Conservation (phyloP, 768 basidiomycete genomes). For the Porpolomopsis calyptriformis region DNA sequence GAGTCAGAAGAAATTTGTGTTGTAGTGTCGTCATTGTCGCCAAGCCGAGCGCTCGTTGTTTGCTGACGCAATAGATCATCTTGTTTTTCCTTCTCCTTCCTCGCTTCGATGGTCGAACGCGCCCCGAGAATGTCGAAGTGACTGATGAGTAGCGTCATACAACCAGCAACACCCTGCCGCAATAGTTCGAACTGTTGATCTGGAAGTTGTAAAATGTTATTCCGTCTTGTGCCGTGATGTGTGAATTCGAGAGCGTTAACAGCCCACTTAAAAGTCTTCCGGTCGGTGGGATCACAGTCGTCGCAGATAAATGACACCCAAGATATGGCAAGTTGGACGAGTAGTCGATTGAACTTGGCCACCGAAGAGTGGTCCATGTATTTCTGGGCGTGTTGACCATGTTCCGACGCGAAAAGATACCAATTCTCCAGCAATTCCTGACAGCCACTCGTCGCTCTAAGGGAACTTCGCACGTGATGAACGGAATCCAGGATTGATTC, state of each 20-base stretch:
- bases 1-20: conserved; percentile 23
- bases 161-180: conserved; percentile 84
- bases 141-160: conserved; percentile 92
- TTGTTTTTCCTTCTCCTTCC: conserved; percentile 80
- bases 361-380: conserved; percentile 70
- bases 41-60: conserved; percentile 31
- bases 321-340: conserved; percentile 86
- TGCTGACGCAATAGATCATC: conserved; percentile 50
- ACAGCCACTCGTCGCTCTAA: conserved; percentile 47
- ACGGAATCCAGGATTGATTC: conserved; percentile 91
- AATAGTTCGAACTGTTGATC: conserved; percentile 85
- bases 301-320: conserved; percentile 99
- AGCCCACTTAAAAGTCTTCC: conserved; percentile 96
- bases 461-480: conserved; percentile 66
- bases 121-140: conserved; percentile 99
- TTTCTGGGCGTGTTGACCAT: conserved; percentile 81
- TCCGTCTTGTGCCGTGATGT: conserved; percentile 75
- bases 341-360: conserved; percentile 68
- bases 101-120: conserved; percentile 75
- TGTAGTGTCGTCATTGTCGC: conserved; percentile 43
- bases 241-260: conserved; percentile 93
- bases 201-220: conserved; percentile 74
- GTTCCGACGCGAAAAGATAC: conserved; percentile 94
- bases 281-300: conserved; percentile 91
- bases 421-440: conserved; percentile 90